A percentile compares a stretch with the other conserved stretches of the same genome.
phyloP scores from a whole-genome alignment of 208 protist genomes.

The Blastocrithidia nonstop region DNA sequence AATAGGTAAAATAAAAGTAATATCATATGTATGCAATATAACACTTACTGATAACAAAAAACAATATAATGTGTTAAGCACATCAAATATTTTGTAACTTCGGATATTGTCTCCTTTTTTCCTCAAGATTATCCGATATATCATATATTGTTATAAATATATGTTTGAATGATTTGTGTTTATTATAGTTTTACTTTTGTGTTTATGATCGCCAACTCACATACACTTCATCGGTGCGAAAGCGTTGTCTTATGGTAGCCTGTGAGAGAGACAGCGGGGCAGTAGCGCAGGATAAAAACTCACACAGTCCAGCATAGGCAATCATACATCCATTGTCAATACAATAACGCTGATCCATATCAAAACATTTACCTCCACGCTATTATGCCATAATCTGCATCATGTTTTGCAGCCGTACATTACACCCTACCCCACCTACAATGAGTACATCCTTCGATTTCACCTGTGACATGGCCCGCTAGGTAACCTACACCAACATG shows the following conservation, averaged over 20 bases:
- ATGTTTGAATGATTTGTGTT: no score
- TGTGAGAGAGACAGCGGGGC: slow-evolving; percentile 52
- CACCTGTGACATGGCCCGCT: slow-evolving; percentile 98
- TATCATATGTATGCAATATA: no score
- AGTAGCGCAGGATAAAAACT: slow-evolving; percentile 72
- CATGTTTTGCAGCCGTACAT: slow-evolving; percentile 94
- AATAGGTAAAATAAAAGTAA: no score
- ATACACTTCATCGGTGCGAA: slow-evolving; percentile 94
- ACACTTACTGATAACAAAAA: no score
- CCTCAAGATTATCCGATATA: no score
- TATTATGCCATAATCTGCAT: slow-evolving; percentile 87
- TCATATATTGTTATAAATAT: no score
- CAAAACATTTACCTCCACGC: slow-evolving; percentile 77
- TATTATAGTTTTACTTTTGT: no score
- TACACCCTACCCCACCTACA: slow-evolving; percentile 99
- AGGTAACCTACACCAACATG: slow-evolving; percentile 98
- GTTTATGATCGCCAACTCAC: slow-evolving; percentile 77
- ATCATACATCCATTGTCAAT: slow-evolving; percentile 99
- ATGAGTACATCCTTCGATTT: slow-evolving; percentile 92
- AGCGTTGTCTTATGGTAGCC: slow-evolving; percentile 72
- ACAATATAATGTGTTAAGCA: no score
- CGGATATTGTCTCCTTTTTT: no score
- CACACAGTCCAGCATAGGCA: slow-evolving; percentile 92
- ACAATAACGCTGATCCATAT: slow-evolving; percentile 97
- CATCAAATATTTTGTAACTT: no score